Base-by-base conservation (phyloP, 1,139 yeast species). In the Schwanniomyces etchellsii region DNA sequence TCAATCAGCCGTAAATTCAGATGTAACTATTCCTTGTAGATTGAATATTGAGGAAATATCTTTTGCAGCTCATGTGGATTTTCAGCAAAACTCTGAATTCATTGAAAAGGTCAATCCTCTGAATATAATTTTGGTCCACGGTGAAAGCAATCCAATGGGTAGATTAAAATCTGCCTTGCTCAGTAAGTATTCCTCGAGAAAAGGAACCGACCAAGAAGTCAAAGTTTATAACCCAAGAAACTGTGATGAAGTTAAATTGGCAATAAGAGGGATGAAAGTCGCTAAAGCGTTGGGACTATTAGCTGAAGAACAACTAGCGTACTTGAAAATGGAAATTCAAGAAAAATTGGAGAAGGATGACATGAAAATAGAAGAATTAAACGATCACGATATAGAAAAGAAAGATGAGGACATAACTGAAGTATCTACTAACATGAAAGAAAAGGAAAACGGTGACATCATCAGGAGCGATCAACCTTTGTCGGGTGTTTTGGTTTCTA, bases 111-210 rank as follows among this genome's bases (percentile, higher is more conserved):
- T 91, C 4, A 81, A 82, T 36, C 95, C 99, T 0, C 74, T 74
- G 39, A 79, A 82, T 35, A 81, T 82, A 33, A 86, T 91, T 37
- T 68, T 91, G 36, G 99, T 91, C 1, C 99, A 91, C 53, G 99
- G 99, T n/a, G 99, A 91, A 51, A 79, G 94, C 3, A 88, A 85
- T 43, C 96, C 96, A 17, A 91, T 91, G 98, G 98, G 97, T 35
- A 77, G 98, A 51, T 64, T 91, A 33, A 91, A 91, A 53, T 84
- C 96, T 16, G 98, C 98, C 0, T 64, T 91, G 27, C 63, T 88
- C 44, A 85, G 96, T 36, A 88, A 88, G 53, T 93, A 89, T 48
- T 71, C 89, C 5, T 73, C 77, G 28, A 67, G 85, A 31, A 88
- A 82, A 50, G 89, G 88, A 5, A 86, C 96, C 0, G 94, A 84